Evolutionary conservation across 345 rosid genomes (phyloP), one percentile per base, ranked within the genome.

Genomic region (Cardamine resedifolia): DNA sequence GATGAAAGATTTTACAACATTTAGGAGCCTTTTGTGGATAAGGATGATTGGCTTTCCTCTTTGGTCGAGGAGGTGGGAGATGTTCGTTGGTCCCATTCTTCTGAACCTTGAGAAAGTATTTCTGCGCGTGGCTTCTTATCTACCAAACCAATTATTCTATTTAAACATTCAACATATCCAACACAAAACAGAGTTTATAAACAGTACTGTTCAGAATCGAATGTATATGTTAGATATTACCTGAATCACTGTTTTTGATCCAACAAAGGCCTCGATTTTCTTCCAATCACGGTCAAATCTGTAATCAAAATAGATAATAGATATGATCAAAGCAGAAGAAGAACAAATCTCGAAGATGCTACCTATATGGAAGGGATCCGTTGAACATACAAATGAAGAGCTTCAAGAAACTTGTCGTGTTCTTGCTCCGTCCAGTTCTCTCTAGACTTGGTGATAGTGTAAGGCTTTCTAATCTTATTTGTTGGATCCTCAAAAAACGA

Each of bases 401-500:
- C 96, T 87, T 92, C 98, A 45, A 92, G 83, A 81, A 92, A 92
- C 86, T 85, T 88, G 71, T 92, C 98, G 67, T 90, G 98, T 71
- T 90, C 98, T 71, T 84, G 96, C 48, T 90, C 96, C 0, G 95
- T 88, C 98, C 98, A 92, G 89, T 83, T 92, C 90, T 92, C 96
- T 66, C 98, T 83, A 68, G 92, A 90, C 80, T 90, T 92, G 31
- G 90, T 90, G 68, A 90, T 86, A 2, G 92, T 92, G 76, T 92
- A 92, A n/a, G 94, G 95, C 79, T 92, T 92, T 66, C 98, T 80
- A 44, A 84, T 78, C 86, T 90, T 92, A 96, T 83, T 89, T 48
- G 43, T 73, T 27, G 74, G 78, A 73, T 89, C 96, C 64, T 85
- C 96, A 28, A 65, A 26, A 62, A 71, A 82, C 8, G 81, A 45